Evolutionary conservation across 495 filamentous ascomycete genomes (phyloP).

Genomic region (Neurospora tetraspora): DNA sequence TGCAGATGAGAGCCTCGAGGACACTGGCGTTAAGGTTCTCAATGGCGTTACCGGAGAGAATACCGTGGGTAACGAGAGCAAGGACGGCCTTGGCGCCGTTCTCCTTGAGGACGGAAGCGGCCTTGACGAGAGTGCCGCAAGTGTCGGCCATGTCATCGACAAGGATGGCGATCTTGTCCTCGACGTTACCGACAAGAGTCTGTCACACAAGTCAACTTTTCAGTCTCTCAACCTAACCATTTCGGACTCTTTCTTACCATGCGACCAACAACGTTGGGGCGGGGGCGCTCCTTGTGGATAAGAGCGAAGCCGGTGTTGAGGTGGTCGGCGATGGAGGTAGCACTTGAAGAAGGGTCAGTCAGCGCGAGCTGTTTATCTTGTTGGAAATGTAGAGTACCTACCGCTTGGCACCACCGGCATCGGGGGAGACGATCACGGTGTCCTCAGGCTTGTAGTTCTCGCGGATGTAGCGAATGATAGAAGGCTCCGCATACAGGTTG

Average conservation of each 20-base stretch:
- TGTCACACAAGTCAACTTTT: not conserved
- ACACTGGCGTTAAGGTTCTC: slow-evolving; percentile 78
- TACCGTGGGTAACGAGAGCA: slow-evolving; percentile 94
- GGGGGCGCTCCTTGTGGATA: slow-evolving; percentile 94
- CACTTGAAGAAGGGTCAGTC: slow-evolving; percentile 32
- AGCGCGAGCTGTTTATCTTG: not conserved
- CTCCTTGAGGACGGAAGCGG: slow-evolving; percentile 80
- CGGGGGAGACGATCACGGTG: slow-evolving; percentile 90
- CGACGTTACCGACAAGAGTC: slow-evolving; percentile 72
- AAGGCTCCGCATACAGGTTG: slow-evolving; percentile 93
- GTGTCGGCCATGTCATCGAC: slow-evolving; percentile 84
- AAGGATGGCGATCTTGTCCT: slow-evolving; percentile 47
- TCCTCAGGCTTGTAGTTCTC: slow-evolving; percentile 76
- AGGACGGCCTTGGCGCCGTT: slow-evolving; percentile 82
- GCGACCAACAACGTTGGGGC: slow-evolving; percentile 89
- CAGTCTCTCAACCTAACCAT: slow-evolving; percentile 39
- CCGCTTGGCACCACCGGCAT: slow-evolving; percentile 95
- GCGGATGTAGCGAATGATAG: slow-evolving; percentile 80
- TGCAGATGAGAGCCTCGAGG: slow-evolving; percentile 75
- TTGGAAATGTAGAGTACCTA: slow-evolving; percentile 29
- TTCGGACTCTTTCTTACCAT: slow-evolving; percentile 72
- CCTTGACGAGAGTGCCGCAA: slow-evolving; percentile 85
- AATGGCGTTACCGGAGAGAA: slow-evolving; percentile 84
- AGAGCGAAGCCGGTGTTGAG: slow-evolving; percentile 94
- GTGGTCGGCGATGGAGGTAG: slow-evolving; percentile 91